Base-by-base conservation (phyloP, 306 rosid species). In the Vicia faba region DNA sequence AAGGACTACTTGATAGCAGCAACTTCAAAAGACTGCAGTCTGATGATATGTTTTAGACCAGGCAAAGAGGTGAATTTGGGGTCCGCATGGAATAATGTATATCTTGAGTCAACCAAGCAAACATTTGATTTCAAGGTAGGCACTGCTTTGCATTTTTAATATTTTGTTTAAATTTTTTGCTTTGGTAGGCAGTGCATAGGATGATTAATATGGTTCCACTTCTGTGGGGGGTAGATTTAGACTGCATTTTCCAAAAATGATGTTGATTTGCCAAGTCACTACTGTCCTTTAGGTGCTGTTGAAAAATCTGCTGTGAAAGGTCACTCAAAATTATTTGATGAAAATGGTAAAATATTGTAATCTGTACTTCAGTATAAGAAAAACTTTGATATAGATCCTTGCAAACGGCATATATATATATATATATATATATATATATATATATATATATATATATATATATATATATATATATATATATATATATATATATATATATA, bases 1-100 rank as follows among this genome's bases (percentile, higher is more conserved):
- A 86, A 78, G 84, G 75, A 95, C 83, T 90, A 82, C 78, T 65
- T 88, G 75, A 88, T 82, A 69, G 97, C 95, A 65, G 81, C 99
- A 65, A 88, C 92, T 48, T 92, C 90, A 25, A 95, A 90, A 73
- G 97, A 90, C 89, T 95, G 95, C 77, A 95, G 99, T 82, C 81
- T 95, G 84, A 85, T 86, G 84, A 72, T 95, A 66, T 76, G 91
- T 81, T 95, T 95, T 65, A 85, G 86, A 83, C 92, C 76, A 64
- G 81, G 74, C 71, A 76, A 62, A 77, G 82, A 64, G 41, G 85
- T 78, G 59, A 75, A 63, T 62, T 71, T 64, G 48, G 88, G 64
- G 71, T 79, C 91, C 74, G 56, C 58, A 25, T 67, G 53, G 68
- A 74, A 65, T 75, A 83, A 62, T 9, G 57, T 86, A 83, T 72